A percentile compares a stretch with the other conserved stretches of the same genome.
Evolutionary conservation across 257 asterid species (phyloP).

Genomic region (Solanum bukasovii): DNA sequence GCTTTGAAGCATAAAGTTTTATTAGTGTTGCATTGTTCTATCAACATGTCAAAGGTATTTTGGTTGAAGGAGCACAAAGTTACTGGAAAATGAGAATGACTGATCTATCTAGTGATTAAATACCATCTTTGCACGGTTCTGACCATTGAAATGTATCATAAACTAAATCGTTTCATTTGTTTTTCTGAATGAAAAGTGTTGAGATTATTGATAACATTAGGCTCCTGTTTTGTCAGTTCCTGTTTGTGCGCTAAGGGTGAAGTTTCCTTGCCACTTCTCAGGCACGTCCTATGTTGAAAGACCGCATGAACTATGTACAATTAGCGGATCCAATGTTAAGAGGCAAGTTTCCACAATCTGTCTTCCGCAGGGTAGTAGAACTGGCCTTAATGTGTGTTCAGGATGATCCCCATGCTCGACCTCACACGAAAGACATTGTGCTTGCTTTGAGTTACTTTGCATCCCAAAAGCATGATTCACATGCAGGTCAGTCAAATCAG

Average conservation of each 20-base stretch:
- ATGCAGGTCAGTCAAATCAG: neutral
- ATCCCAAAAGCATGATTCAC: neutral
- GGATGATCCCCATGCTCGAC: slow-evolving; percentile 14
- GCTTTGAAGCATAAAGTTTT: neutral
- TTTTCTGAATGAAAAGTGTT: neutral
- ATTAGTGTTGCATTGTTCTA: neutral
- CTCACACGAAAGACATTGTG: slow-evolving; percentile 23
- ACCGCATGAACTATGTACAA: slow-evolving; percentile 5
- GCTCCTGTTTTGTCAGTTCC: neutral
- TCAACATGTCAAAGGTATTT: neutral
- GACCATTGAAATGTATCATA: neutral
- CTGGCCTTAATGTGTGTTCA: slow-evolving; percentile 26
- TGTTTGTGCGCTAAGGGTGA: neutral
- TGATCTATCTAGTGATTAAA: neutral
- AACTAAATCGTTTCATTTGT: neutral
- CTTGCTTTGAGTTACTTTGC: slow-evolving; percentile 13
- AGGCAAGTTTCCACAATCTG: slow-evolving; percentile 13
- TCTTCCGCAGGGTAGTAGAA: slow-evolving; percentile 18
- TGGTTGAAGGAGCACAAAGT: neutral
- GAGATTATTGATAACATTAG: neutral
- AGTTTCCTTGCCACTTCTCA: neutral
- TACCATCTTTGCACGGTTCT: neutral
- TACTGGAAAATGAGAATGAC: neutral
- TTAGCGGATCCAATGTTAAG: slow-evolving; percentile 23
- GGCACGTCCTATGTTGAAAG: slow-evolving; percentile 32